Evolutionary conservation across 1,284 basidiomycete species (phyloP).

Genomic region (Malassezia caprae): DNA sequence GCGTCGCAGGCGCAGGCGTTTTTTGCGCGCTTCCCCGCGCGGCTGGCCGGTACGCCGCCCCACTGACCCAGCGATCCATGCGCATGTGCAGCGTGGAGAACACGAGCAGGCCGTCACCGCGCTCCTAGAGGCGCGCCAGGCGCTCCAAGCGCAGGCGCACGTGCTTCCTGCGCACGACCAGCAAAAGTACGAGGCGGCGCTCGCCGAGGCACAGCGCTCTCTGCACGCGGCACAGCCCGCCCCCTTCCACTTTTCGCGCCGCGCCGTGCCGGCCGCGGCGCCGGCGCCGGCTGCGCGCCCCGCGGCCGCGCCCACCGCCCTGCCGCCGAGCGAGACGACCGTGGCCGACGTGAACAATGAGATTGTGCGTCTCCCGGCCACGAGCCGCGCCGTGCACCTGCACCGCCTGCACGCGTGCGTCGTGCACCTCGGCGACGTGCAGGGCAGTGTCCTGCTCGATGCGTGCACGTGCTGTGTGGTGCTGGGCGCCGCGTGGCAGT

Average conservation of each 20-base stretch:
- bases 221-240: neutral
- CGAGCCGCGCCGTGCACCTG: neutral
- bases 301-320: neutral
- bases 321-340: neutral
- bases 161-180: conserved; percentile 8
- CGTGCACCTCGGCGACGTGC: conserved; percentile 3
- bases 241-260: neutral
- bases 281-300: neutral
- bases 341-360: neutral
- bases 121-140: conserved; percentile 9
- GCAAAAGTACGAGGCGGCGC: conserved; percentile 9
- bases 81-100: neutral
- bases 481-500: conserved; percentile 1
- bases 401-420: neutral
- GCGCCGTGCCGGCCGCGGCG: neutral
- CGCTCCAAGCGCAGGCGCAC: conserved; percentile 6
- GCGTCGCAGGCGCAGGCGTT: conserved; percentile 10
- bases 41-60: conserved; percentile 4
- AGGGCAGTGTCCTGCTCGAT: conserved; percentile 9
- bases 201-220: conserved; percentile 5
- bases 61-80: neutral
- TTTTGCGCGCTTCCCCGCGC: conserved; percentile 6
- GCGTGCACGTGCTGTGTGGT: conserved; percentile 5
- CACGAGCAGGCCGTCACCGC: neutral
- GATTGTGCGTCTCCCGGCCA: neutral